These are phyloP conservation scores for Pelargonium cotyledonis DNA, from an alignment of 441 rosid species.

Conservation along the genomic window DNA sequence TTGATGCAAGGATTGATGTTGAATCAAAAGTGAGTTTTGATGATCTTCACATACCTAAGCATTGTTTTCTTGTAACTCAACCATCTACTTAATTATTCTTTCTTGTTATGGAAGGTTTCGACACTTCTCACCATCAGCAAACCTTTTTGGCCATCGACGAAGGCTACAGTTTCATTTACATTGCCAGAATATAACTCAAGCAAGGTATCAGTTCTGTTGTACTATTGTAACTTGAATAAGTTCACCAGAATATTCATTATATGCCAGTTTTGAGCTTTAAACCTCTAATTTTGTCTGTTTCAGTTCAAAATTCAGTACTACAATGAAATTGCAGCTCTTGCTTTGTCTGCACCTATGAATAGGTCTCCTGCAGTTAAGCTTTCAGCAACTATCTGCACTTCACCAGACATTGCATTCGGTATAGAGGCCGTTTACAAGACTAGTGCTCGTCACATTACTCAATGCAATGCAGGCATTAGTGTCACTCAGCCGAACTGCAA, in stretches of 20 bases:
- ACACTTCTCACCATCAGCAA: background rate
- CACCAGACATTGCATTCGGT: background rate
- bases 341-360: background rate
- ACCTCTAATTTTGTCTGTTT: background rate
- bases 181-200: background rate
- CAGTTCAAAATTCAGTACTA: background rate
- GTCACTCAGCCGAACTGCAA: background rate
- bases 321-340: conserved; percentile 2
- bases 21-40: background rate
- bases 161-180: background rate
- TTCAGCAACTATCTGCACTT: background rate
- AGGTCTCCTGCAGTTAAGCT: background rate
- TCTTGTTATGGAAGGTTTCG: background rate
- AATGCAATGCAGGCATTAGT: background rate
- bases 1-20: conserved; percentile 2
- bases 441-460: background rate
- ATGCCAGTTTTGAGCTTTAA: background rate
- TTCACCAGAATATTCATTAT: too few relatives aligned
- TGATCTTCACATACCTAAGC: background rate
- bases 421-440: background rate
- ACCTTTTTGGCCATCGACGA: background rate
- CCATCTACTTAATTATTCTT: background rate
- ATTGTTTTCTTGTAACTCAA: background rate
- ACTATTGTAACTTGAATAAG: too few relatives aligned
- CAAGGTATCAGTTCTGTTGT: background rate